Base-by-base conservation (phyloP, 768 basidiomycete species). In the Lentinula aciculospora region DNA sequence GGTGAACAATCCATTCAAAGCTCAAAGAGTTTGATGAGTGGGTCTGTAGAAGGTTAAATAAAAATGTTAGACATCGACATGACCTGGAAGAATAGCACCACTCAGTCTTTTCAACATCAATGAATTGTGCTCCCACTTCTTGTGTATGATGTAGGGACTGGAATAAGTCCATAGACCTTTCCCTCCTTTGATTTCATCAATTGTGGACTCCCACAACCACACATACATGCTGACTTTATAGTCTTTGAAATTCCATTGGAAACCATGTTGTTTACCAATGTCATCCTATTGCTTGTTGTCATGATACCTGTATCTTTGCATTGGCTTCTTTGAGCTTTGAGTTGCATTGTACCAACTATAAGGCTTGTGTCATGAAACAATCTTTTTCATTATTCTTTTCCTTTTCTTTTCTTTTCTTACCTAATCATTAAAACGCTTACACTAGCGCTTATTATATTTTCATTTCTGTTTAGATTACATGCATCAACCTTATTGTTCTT, bases 171-270 rank as follows among this genome's bases (percentile, higher is more conserved):
- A 65, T 19, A 59, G 47, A 0, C 65, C 65, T 58, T 72, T 71
- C 48, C 68, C 65, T 1, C 71, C 71, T 12, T 65, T 65, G 54
- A 68, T 69, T 0, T 58, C 53, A 50, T 72, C 70, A 0, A 72
- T 46, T 60, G 65, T 62, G 0, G 72, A 68, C 60, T 73, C 67
- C n/a, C 69, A 68, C 0, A 68, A 21, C 15, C 70, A 62, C 0
- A 73, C 71, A 63, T 66, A 72, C 28, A 67, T 69, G 0, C 71
- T 71, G 0, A 56, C 50, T 13, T 66, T 55, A 47, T 65, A 69
- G 10, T 64, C 57, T 3, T 56, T 44, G 32, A 62, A 61, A 3
- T 64, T 58, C 6, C 66, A 59, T 10, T 58, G 36, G 6, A 47
- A 47, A 3, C 44, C 56, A 15, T 64, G 48, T 17, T 55, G 61